phyloP scores from a whole-genome alignment of 352 stramenopile species.

The Pythium apleroticum region DNA sequence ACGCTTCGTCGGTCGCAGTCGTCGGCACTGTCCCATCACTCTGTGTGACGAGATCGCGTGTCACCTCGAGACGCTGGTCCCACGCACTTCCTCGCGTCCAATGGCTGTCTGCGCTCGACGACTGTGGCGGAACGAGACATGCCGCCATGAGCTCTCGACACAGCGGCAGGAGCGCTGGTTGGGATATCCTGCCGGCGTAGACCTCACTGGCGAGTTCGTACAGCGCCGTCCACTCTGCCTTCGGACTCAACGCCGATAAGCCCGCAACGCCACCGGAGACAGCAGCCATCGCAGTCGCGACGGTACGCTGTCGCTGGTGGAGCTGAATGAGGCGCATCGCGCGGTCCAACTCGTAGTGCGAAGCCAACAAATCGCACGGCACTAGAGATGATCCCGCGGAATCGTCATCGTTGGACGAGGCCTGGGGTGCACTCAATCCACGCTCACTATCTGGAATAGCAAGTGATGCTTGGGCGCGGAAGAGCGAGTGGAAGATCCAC shows the following conservation, averaged over 20 bases:
- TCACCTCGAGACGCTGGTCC: constrained; percentile 1
- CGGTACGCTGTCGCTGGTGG: constrained; percentile 19
- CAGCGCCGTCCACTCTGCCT: constrained; percentile 4
- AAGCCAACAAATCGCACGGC: constrained; percentile 38
- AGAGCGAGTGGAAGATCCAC: constrained; percentile 54
- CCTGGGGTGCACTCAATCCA: background rate
- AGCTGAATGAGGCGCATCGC: constrained; percentile 13
- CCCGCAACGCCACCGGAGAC: constrained; percentile 1
- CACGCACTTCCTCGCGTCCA: constrained; percentile 5
- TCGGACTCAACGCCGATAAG: background rate
- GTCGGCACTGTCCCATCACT: background rate
- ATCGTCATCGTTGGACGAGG: background rate
- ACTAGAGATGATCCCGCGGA: background rate
- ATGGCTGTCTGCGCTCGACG: background rate
- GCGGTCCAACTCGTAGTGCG: constrained; percentile 37
- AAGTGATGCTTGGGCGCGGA: constrained; percentile 28
- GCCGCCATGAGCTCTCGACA: constrained; percentile 6
- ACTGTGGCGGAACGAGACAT: constrained; percentile 8
- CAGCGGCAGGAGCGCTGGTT: constrained; percentile 21
- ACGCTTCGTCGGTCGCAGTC: background rate
- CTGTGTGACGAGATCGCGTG: constrained; percentile 6
- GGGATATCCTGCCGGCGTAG: constrained; percentile 26
- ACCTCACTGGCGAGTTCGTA: constrained; percentile 10
- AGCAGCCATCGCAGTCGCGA: constrained; percentile 17
- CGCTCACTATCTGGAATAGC: background rate